These are phyloP conservation scores for Candida mesenterica DNA, from an alignment of 1,139 yeast genomes.

Conservation along the genomic window DNA sequence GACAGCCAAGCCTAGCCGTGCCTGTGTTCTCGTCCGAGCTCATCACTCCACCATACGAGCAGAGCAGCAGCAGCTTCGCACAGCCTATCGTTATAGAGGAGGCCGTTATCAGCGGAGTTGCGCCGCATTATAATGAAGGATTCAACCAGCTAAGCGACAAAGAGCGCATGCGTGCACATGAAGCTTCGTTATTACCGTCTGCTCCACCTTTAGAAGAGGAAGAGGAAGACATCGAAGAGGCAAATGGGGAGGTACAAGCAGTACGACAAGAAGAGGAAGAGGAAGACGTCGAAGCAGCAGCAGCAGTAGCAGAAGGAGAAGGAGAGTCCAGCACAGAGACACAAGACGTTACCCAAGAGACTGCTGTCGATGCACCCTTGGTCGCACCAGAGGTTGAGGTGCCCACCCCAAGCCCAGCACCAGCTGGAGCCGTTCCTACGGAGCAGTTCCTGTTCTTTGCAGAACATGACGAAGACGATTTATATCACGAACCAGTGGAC, in stretches of 20 bases:
- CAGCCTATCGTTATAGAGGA: conserved; percentile 9
- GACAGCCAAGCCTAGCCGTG: background rate
- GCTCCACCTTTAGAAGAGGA: conserved; percentile 42
- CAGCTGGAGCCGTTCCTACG: too few relatives aligned
- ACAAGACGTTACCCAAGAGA: too few relatives aligned
- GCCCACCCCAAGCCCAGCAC: too few relatives aligned
- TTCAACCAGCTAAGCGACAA: conserved; percentile 44
- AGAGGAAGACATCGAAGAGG: conserved; percentile 4
- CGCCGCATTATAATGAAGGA: conserved; percentile 10
- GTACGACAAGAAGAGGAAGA: conserved; percentile 1
- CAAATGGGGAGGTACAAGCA: background rate
- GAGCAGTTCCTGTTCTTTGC: conserved; percentile 18
- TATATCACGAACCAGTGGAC: conserved; percentile 19
- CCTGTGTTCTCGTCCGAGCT: conserved; percentile 1
- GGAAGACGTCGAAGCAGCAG: background rate
- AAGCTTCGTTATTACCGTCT: conserved; percentile 60
- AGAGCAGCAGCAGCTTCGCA: conserved; percentile 5
- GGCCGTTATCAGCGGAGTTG: conserved; percentile 10
- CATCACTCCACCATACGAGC: conserved; percentile 8
- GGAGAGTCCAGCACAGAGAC: too few relatives aligned
- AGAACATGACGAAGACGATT: conserved; percentile 15
- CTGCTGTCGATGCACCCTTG: too few relatives aligned
- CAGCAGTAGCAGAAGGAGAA: too few relatives aligned
- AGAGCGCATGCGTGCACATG: conserved; percentile 52
- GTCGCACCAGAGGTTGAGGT: too few relatives aligned